Conservation (phyloP, 306 rosid genomes). For the Rosa persica region DNA sequence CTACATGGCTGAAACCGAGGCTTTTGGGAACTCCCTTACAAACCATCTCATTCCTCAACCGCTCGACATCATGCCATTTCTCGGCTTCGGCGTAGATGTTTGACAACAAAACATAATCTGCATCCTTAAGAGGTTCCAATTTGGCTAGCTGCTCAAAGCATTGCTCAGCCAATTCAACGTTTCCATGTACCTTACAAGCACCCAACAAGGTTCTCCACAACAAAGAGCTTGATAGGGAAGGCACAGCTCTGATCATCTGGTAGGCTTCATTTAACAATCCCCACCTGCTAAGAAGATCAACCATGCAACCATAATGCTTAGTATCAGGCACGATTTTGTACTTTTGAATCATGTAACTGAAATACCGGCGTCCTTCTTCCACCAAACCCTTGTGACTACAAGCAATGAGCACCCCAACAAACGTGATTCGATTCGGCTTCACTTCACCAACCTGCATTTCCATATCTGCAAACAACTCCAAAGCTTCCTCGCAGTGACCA, state of each 20-base stretch:
- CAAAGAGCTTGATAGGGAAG: constrained; percentile 33
- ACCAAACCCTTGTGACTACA: constrained; percentile 74
- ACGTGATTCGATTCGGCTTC: constrained; percentile 56
- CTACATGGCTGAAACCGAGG: constrained; percentile 55
- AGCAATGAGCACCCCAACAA: constrained; percentile 61
- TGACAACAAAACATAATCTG: constrained; percentile 63
- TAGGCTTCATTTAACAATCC: constrained; percentile 60
- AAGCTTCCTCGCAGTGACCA: constrained; percentile 52
- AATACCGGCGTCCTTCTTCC: constrained; percentile 59
- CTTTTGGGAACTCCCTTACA: constrained; percentile 41
- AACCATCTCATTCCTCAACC: constrained; percentile 54
- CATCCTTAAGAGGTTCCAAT: constrained; percentile 49
- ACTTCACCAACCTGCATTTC: constrained; percentile 36
- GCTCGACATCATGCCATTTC: constrained; percentile 63
- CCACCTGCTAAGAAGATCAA: constrained; percentile 65
- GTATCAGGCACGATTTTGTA: constrained; percentile 48
- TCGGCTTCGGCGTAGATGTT: constrained; percentile 65
- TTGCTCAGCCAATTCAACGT: constrained; percentile 56
- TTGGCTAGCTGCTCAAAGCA: constrained; percentile 50
- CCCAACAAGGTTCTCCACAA: constrained; percentile 71
- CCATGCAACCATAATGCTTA: constrained; percentile 74
- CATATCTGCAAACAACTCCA: constrained; percentile 51
- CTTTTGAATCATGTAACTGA: constrained; percentile 41
- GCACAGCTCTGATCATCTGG: constrained; percentile 38
- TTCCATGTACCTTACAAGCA: constrained; percentile 57